Base-by-base conservation (phyloP, 345 rosid species). In the Ceriops tagal region DNA sequence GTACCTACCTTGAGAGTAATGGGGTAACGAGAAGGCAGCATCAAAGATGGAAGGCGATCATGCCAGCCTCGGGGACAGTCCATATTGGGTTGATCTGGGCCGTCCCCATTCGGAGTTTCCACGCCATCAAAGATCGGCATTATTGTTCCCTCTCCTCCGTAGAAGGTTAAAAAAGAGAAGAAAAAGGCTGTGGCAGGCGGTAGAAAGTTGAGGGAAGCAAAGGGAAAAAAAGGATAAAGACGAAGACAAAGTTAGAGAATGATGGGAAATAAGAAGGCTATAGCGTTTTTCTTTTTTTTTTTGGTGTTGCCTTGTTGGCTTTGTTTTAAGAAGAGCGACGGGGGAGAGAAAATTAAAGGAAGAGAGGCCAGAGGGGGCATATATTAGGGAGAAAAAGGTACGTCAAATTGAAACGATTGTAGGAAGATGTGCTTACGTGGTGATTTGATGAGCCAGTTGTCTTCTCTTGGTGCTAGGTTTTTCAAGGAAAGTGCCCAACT, bases 1-100 rank as follows among this genome's bases (percentile, higher is more conserved):
- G 47, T 13, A 43, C 18, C 3, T 61, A 92, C 98, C 96, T 85
- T 86, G 75, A 92, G 93, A 69, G 96, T 80, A 77, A 92, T 83
- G 16, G 96, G 96, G 58, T 66, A 85, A 69, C 80, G 82, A 66
- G 89, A 76, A 59, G 95, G 73, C 62, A 68, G n/a, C 72, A 88
- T 69, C 62, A 79, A 65, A 76, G 89, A 75, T 1, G 88, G 81
- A 64, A 73, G 76, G 58, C 28, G 59, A 56, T 70, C 85, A 72
- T 76, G 81, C 37, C 81, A 63, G 62, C 82, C 83, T 68, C 77
- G 88, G 77, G 47, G 16, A 60, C 11, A 35, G 62, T 56, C 53
- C 19, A 11, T 39, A 11, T 58, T 61, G 56, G 85, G 53, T 55
- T 55, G 83, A 78, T 83, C 79, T 8, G 71, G 75, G 57, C 82